phyloP scores from a whole-genome alignment of 176 grass and related monocot species.

The Cenchrus fungigraminus region DNA sequence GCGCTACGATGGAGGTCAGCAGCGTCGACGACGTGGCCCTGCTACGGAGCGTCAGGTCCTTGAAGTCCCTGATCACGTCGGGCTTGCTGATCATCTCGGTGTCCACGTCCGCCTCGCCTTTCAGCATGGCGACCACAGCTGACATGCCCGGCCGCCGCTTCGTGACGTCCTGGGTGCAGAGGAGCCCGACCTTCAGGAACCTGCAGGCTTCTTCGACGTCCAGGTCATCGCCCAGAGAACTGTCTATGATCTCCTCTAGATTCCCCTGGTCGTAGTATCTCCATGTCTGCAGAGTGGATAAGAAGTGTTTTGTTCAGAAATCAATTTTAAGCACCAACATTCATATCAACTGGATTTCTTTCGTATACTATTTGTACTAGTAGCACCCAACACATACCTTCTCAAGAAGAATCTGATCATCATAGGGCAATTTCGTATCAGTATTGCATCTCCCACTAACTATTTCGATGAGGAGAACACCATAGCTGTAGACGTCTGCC shows the following conservation, averaged over 20 bases:
- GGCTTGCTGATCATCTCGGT: constrained; percentile 64
- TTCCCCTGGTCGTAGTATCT: constrained; percentile 55
- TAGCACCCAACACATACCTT: constrained; percentile 37
- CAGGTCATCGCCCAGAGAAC: constrained; percentile 59
- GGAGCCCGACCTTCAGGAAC: constrained; percentile 74
- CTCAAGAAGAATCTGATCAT: constrained; percentile 77
- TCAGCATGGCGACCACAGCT: constrained; percentile 60
- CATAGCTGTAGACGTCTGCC: constrained; percentile 83
- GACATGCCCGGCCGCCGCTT: constrained; percentile 71
- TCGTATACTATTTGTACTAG: not conserved
- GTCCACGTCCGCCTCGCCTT: constrained; percentile 52
- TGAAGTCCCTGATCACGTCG: constrained; percentile 70
- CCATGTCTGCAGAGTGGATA: constrained; percentile 65
- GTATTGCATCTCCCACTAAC: constrained; percentile 78
- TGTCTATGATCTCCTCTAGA: constrained; percentile 63
- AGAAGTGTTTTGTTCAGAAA: not conserved
- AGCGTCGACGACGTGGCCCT: constrained; percentile 46
- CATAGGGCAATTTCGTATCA: constrained; percentile 63
- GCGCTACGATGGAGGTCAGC: constrained; percentile 56
- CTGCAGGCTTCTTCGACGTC: constrained; percentile 65
- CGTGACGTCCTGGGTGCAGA: constrained; percentile 68
- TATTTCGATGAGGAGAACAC: constrained; percentile 75
- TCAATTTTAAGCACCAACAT: not conserved
- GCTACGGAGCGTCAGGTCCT: constrained; percentile 58
- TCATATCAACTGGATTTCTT: not conserved